Evolutionary conservation across 1,284 basidiomycete species (phyloP).

Genomic region (Ustilago curta): DNA sequence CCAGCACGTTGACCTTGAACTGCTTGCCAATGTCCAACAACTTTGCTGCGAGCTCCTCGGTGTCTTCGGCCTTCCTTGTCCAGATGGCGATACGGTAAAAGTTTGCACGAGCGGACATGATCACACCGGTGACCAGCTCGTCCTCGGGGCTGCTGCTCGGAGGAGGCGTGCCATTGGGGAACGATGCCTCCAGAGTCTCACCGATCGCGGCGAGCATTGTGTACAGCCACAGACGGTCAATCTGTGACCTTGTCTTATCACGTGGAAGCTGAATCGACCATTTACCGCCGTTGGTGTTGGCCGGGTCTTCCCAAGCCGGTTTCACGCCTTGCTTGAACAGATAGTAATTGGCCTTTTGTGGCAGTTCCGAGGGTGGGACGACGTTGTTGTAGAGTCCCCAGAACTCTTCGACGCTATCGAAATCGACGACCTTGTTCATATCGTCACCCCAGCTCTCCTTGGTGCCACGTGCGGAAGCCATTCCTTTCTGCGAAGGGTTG

Average conservation of each 20-base stretch:
- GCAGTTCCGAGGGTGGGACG: constrained; percentile 91
- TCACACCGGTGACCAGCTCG: constrained; percentile 76
- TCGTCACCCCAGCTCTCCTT: constrained; percentile 69
- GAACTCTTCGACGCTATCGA: constrained; percentile 68
- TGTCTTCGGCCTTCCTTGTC: constrained; percentile 77
- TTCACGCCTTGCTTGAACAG: constrained; percentile 90
- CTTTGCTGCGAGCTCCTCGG: constrained; percentile 74
- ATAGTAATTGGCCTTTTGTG: constrained; percentile 97
- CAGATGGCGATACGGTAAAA: constrained; percentile 98
- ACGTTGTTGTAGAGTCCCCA: constrained; percentile 91
- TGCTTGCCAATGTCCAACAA: constrained; percentile 82
- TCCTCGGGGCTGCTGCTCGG: constrained; percentile 40
- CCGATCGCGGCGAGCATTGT: constrained; percentile 73
- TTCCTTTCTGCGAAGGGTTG: constrained; percentile 65
- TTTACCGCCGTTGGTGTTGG: constrained; percentile 96
- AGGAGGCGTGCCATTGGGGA: constrained; percentile 49
- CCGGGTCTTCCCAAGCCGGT: constrained; percentile 91
- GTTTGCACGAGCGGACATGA: constrained; percentile 90
- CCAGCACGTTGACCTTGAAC: constrained; percentile 91
- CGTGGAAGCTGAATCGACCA: constrained; percentile 98
- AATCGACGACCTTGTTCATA: constrained; percentile 66
- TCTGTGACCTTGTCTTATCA: constrained; percentile 85
- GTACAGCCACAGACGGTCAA: constrained; percentile 98
- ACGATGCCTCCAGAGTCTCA: constrained; percentile 66
- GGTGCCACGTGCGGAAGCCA: constrained; percentile 57